Evolutionary conservation across 257 asterid genomes (phyloP).

Genomic region (Solanum phureja): DNA sequence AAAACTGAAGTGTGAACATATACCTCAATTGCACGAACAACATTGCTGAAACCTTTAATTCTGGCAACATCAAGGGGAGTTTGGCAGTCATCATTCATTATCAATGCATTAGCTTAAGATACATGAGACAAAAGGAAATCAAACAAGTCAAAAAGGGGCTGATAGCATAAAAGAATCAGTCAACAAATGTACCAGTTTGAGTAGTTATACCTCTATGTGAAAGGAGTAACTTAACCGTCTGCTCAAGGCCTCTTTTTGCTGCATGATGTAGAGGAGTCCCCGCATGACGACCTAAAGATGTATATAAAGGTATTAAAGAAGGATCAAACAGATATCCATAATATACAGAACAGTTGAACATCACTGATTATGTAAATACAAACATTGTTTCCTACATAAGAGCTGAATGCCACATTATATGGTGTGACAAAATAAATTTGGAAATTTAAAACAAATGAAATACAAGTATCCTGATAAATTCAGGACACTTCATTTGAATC

Average conservation of each 20-base stretch:
- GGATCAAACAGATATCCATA: neutral
- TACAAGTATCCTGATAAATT: neutral
- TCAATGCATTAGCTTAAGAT: slow-evolving; percentile 68
- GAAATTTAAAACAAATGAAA: neutral
- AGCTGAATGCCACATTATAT: neutral
- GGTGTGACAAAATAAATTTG: neutral
- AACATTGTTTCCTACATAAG: neutral
- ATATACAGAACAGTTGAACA: neutral
- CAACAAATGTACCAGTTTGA: neutral
- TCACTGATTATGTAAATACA: neutral
- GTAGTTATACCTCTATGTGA: slow-evolving; percentile 65
- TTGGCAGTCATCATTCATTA: slow-evolving; percentile 85
- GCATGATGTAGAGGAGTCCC: slow-evolving; percentile 99
- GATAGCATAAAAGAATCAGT: neutral
- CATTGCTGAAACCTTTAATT: slow-evolving; percentile 66
- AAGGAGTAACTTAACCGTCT: slow-evolving; percentile 81
- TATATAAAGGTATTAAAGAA: neutral
- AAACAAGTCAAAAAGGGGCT: neutral
- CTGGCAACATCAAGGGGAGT: slow-evolving; percentile 95
- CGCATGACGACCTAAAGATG: slow-evolving; percentile 62
- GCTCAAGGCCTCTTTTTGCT: slow-evolving; percentile 91
- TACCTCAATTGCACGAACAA: slow-evolving; percentile 94
- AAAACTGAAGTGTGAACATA: neutral
- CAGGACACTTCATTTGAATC: neutral
- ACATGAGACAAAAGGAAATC: neutral